Base-by-base conservation (phyloP, 2,329 filamentous ascomycete genomes). In the Aspergillus amoenus region DNA sequence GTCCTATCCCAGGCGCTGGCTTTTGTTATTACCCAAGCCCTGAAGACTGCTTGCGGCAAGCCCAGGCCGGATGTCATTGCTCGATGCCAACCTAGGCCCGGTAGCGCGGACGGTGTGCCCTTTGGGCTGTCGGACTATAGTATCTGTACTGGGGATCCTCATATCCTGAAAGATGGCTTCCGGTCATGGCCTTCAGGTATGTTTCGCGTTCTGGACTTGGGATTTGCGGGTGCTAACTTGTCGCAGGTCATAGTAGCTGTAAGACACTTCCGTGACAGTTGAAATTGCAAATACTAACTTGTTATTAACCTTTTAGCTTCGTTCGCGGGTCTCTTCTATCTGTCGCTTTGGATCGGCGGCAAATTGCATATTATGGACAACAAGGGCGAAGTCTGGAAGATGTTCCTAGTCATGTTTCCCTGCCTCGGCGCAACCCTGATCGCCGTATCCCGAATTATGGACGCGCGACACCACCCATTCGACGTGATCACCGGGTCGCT, bases 1-100 rank as follows among this genome's bases (percentile, higher is more conserved):
- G 66, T 82, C 15, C 68, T 85, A 41, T 78, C 81, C 32, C 79
- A 83, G 55, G 80, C 76, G 13, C 70, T 80, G n/a, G 79, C 81
- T 0, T 85, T 85, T 66, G 78, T 83, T 21, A 82, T 85, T 48
- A 85, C 83, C 4, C 80, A 81, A 39, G 79, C 78, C 4, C 65
- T 86, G 64, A 86, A 86, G 69, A 85, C 82, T 64, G 79, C 82
- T 3, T 82, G 82, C 60, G 83, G 83, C 39, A 85, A 84, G 66
- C 83, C 83, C 5, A 72, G 83, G 44, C 83, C 83, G 2, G 83
- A 86, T 73, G 64, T 86, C n/a, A 83, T 86, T 57, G 78, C 76
- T 67, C 78, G 83, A 54, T 83, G 83, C 70, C 72, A 76, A 62
- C 78, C 79, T 11, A 58, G 58, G 4, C 22, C 60, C 0, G 73